Percentiles rank a stretch among this genome's conserved stretches.
phyloP scores from a whole-genome alignment of 2,329 filamentous ascomycete genomes.

The Colletotrichum coccodes region DNA sequence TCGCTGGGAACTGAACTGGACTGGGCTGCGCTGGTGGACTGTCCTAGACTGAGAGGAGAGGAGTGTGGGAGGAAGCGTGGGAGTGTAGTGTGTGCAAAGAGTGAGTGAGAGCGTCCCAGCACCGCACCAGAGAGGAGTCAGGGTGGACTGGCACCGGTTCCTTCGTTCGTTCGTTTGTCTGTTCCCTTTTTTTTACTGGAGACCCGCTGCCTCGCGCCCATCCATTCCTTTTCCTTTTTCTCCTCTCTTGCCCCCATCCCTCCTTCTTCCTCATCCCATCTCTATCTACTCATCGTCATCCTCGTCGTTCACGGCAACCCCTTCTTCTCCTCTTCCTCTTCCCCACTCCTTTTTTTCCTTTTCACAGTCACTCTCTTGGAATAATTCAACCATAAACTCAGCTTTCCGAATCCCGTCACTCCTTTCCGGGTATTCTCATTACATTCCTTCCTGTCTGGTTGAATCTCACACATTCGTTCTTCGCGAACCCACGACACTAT shows the following conservation, averaged over 20 bases:
- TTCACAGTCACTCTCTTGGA: constrained; percentile 63
- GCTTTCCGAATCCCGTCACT: constrained; percentile 58
- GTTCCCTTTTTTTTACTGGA: constrained; percentile 22
- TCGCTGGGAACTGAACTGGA: constrained; percentile 11
- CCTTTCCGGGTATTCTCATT: constrained; percentile 59
- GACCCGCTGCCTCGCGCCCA: constrained; percentile 31
- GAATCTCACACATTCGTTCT: constrained; percentile 36
- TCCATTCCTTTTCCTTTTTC: constrained; percentile 41
- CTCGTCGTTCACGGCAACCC: constrained; percentile 47
- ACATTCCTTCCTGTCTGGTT: constrained; percentile 48
- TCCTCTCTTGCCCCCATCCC: constrained; percentile 39
- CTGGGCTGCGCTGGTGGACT: not conserved
- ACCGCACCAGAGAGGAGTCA: constrained; percentile 1
- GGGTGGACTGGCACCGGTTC: constrained; percentile 30
- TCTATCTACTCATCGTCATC: constrained; percentile 42
- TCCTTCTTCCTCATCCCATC: constrained; percentile 46
- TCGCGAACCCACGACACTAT: constrained; percentile 32
- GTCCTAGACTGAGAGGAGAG: not conserved
- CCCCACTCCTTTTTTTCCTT: constrained; percentile 50
- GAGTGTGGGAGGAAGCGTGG: not conserved
- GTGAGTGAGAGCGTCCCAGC: not conserved
- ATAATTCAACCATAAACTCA: constrained; percentile 46
- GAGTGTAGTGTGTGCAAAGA: not conserved
- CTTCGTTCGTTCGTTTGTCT: constrained; percentile 23
- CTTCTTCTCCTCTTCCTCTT: constrained; percentile 48